Evolutionary conservation across 495 filamentous ascomycete genomes (phyloP).

Genomic region (Letharia lupina): DNA sequence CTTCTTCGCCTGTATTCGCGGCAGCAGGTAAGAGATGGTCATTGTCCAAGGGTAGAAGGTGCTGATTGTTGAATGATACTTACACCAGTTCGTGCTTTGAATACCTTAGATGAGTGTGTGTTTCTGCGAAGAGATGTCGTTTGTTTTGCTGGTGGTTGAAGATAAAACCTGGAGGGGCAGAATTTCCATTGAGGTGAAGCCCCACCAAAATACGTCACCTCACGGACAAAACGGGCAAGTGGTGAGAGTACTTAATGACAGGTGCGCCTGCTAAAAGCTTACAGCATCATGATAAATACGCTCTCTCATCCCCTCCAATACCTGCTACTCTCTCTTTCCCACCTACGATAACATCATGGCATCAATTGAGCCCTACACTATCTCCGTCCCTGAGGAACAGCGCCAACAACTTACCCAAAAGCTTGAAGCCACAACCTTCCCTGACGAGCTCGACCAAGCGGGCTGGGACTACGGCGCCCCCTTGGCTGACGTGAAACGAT

Average conservation of each 20-base stretch:
- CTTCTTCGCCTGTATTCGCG: not conserved
- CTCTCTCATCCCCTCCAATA: slow-evolving; percentile 3
- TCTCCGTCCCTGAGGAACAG: slow-evolving; percentile 33
- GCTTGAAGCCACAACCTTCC: slow-evolving; percentile 32
- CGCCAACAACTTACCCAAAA: slow-evolving; percentile 35
- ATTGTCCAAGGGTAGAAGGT: not conserved
- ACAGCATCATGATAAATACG: not conserved
- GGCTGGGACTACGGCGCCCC: slow-evolving; percentile 37
- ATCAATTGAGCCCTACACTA: slow-evolving; percentile 30
- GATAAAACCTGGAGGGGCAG: not conserved
- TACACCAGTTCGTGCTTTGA: not conserved
- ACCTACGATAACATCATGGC: slow-evolving; percentile 14
- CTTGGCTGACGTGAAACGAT: slow-evolving; percentile 32
- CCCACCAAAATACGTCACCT: slow-evolving; percentile 17
- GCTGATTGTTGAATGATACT: not conserved
- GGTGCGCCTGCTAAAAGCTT: not conserved
- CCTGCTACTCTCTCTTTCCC: not conserved
- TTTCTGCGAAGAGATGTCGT: not conserved
- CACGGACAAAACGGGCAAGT: slow-evolving; percentile 1
- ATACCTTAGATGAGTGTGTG: not conserved
- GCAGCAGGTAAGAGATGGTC: not conserved
- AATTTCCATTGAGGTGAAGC: not conserved
- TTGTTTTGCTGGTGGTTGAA: not conserved
- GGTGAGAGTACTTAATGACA: not conserved
- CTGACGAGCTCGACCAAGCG: slow-evolving; percentile 36